These are phyloP conservation scores for Linnemannia hyalina DNA, from an alignment of 192 early-diverging fungal species.

Conservation along the genomic window DNA sequence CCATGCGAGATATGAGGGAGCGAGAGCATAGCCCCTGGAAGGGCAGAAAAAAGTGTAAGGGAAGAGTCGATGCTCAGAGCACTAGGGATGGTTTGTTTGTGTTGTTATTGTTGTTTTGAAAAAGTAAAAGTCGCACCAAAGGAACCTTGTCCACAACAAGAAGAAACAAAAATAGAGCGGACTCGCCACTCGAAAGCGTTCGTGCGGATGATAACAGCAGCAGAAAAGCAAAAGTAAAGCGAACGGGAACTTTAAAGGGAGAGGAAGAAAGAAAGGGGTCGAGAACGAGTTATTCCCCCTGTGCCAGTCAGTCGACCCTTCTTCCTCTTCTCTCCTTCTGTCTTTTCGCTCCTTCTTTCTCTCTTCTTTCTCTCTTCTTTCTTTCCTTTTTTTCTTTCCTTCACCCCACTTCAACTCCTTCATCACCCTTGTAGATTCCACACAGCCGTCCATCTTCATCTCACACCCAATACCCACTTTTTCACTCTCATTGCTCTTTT, in stretches of 20 bases:
- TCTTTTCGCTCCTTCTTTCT: background rate
- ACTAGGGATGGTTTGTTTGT: background rate
- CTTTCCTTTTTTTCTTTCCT: background rate
- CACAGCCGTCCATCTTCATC: background rate
- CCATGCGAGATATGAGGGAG: background rate
- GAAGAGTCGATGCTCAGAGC: background rate
- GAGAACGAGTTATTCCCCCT: background rate
- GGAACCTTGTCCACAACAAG: background rate
- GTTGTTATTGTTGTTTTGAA: background rate
- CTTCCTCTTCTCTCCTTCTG: background rate
- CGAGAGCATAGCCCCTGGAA: constrained; percentile 2
- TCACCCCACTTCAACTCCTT: background rate
- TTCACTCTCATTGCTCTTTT: background rate
- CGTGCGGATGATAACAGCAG: background rate
- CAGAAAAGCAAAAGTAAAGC: background rate
- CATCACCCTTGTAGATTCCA: background rate
- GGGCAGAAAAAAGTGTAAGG: background rate
- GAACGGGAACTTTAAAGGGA: background rate
- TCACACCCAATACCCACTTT: background rate
- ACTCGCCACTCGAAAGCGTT: too few species aligned
- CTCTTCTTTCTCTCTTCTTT: background rate
- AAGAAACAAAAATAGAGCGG: background rate
- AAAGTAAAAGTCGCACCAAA: background rate
- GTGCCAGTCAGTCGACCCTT: background rate
- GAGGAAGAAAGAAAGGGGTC: background rate